Evolutionary conservation across 371 early-diverging fungal genomes (phyloP).

Genomic region (Zancudomyces culisetae): DNA sequence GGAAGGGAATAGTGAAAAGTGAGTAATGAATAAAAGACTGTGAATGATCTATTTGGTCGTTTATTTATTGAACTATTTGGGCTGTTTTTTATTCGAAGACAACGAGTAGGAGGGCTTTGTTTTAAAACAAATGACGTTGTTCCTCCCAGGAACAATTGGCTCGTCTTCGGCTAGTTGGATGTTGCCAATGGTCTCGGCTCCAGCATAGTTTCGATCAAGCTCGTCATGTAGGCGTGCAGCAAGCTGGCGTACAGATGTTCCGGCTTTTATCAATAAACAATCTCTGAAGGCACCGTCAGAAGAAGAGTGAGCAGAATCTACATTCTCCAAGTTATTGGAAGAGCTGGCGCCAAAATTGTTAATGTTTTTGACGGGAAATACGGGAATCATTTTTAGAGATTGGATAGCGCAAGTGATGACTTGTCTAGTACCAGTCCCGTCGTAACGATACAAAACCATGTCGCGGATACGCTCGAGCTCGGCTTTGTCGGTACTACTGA

Average conservation of each 20-base stretch:
- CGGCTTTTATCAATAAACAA: constrained; percentile 42
- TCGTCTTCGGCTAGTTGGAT: constrained; percentile 35
- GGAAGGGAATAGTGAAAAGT: neutral
- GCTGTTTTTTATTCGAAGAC: no score
- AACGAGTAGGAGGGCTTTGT: neutral
- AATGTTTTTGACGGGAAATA: constrained; percentile 52
- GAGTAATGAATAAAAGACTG: neutral
- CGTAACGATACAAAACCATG: constrained; percentile 57
- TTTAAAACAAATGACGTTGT: constrained; percentile 12
- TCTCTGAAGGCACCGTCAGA: constrained; percentile 38
- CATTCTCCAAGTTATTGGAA: neutral
- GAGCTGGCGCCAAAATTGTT: constrained; percentile 31
- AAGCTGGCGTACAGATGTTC: constrained; percentile 51
- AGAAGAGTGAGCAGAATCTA: neutral
- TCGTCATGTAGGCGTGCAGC: constrained; percentile 40
- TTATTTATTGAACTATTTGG: neutral
- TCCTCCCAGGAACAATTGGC: constrained; percentile 14
- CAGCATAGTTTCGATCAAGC: constrained; percentile 38
- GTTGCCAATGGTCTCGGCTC: constrained; percentile 52
- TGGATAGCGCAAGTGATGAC: constrained; percentile 38
- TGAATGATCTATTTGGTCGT: neutral
- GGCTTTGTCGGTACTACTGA: constrained; percentile 41
- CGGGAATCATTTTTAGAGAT: constrained; percentile 39
- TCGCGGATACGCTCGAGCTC: constrained; percentile 60
- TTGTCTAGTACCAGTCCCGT: constrained; percentile 53